These are phyloP conservation scores for Ascosphaera apis DNA, from an alignment of 2,329 filamentous ascomycete species.

Conservation along the genomic window DNA sequence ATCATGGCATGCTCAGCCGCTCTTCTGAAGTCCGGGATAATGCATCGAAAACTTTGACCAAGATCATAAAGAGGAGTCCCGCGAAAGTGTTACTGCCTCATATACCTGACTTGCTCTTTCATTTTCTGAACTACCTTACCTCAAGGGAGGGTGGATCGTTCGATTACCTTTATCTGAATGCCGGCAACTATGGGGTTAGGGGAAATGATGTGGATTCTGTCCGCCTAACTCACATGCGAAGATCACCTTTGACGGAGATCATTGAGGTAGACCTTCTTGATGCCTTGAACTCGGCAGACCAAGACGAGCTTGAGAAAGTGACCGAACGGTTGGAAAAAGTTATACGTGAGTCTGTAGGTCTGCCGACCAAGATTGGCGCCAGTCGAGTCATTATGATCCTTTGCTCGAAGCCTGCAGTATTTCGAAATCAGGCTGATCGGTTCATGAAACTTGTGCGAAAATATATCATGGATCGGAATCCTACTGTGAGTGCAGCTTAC, in stretches of 20 bases:
- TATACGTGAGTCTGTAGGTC: constrained; percentile 67
- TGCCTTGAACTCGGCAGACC: constrained; percentile 36
- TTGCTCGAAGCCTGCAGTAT: constrained; percentile 51
- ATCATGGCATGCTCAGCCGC: constrained; percentile 69
- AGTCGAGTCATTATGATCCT: constrained; percentile 66
- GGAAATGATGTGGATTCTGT: constrained; percentile 79
- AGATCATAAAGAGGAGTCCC: constrained; percentile 68
- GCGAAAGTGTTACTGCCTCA: constrained; percentile 59
- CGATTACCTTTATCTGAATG: constrained; percentile 82
- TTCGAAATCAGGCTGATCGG: constrained; percentile 49
- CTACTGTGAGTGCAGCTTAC: constrained; percentile 78
- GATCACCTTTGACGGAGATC: constrained; percentile 76
- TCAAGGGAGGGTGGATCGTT: constrained; percentile 72
- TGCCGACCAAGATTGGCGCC: constrained; percentile 86
- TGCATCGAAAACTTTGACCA: constrained; percentile 58
- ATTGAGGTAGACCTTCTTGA: constrained; percentile 67
- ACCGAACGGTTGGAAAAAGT: constrained; percentile 50
- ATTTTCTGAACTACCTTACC: constrained; percentile 60
- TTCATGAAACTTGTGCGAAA: constrained; percentile 62
- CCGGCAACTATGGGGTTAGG: constrained; percentile 59
- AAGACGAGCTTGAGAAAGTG: constrained; percentile 41
- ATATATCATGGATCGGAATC: constrained; percentile 71
- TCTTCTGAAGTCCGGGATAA: constrained; percentile 74
- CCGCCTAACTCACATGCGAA: constrained; percentile 56
- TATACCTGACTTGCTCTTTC: constrained; percentile 58